Evolutionary conservation across 2,329 filamentous ascomycete species (phyloP), one percentile per base, ranked within the genome.

Genomic region (Kalmusia sp.): DNA sequence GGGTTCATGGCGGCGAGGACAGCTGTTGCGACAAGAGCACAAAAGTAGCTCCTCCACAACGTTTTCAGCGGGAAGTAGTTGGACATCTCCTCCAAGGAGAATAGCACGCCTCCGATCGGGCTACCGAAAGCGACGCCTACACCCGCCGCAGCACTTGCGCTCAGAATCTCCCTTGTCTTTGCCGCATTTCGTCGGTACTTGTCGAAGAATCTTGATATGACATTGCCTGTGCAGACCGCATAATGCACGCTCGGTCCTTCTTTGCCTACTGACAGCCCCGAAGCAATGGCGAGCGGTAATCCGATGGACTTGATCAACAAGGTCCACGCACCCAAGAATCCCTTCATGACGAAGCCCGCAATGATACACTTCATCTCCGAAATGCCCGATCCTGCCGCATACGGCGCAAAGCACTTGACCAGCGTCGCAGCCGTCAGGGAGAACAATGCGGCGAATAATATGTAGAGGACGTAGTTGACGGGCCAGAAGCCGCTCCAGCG

Each of bases 331-430:
- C 93, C 92, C 14, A 99, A 82, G 69, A 99, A 99, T 0, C 93
- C 95, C 76, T 98, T 97, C 95, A 99, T 99, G 44, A 98, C 91
- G 72, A 99, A 99, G 3, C 95, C 95, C 4, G 93, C 95, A 69
- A 99, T 96, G 70, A 99, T 98, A 76, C 92, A 96, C 76, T 99
- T 99, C 82, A 99, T 99, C 78, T 99, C 95, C 11, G 92, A 97
- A 53, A 99, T 99, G 34, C 95, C 95, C 11, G 92, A 96, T 14
- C 95, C 95, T 28, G 95, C 95, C 9, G 95, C 95, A 72, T 99
- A 99, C 0, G 95, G 95, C 4, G 95, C 93, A 75, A 95, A 98
- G 1, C 86, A 87, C 72, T 92, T 95, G 69, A 99, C 95, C 34
- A 99, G 81, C 31, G 84, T 87, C 0, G 93, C 93, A 2, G 93